Evolutionary conservation across 192 early-diverging fungal species (phyloP), one percentile per base, ranked within the genome.

Genomic region (Umbelopsis ramanniana): DNA sequence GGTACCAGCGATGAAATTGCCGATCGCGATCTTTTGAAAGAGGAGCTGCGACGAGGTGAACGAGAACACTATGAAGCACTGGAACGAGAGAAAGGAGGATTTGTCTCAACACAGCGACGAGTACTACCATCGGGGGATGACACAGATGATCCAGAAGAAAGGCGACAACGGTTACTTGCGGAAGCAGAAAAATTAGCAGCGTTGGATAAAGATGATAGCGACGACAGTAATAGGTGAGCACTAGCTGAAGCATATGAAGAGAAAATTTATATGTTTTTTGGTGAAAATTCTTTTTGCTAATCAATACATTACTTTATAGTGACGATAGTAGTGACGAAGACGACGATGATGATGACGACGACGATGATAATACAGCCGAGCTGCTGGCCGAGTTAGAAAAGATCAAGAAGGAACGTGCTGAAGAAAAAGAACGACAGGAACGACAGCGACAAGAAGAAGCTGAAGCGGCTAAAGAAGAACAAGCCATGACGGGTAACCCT

Each of bases 331-430:
- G 29, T 48, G 74, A 66, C 48, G 72, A 70, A 40, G 71, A 72
- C 22, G 82, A 79, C 29, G 76, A 76, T 35, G 85, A 84, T 43
- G 82, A 83, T 60, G 88, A 89, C 54, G 93, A 95, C 10, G 91
- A 93, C 46, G 96, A 97, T 66, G 97, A 99, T 74, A 94, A 98
- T 74, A 91, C 93, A 6, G 93, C 89, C 29, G 91, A 95, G 78
- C 75, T 99, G 67, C 70, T 93, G 74, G 83, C 85, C n/a, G 92
- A 93, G 74, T 77, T 94, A 26, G 89, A 95, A 79, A 97, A 97
- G 80, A 99, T 99, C 60, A 95, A 95, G 75, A 87, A 88, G 38
- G 95, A 99, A 75, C 85, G 95, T 4, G 92, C 93, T 0, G 93
- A 96, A 71, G 96, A 99, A 74, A 92, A 94, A 79, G 93, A 93